A percentile compares a stretch with the other conserved stretches of the same genome.
Conservation (phyloP, 179 eudicot species). For the Spinacia oleracea region DNA sequence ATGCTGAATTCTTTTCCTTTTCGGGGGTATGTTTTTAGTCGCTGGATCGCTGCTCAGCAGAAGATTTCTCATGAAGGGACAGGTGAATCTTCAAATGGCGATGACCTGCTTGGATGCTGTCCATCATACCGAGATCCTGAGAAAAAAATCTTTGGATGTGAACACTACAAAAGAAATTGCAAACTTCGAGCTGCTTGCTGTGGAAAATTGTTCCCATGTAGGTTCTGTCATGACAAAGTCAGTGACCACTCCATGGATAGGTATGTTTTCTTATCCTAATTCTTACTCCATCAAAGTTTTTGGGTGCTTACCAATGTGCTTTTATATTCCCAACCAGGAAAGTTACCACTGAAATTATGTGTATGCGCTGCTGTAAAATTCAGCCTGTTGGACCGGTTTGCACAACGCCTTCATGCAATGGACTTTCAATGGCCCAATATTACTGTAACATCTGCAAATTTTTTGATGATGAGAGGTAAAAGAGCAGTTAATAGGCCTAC, state of each 20-base stretch:
- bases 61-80: slow-evolving; percentile 55
- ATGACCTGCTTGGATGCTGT: slow-evolving; percentile 55
- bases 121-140: slow-evolving; percentile 71
- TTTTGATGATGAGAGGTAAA: slow-evolving; percentile 88
- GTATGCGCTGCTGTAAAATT: slow-evolving; percentile 78
- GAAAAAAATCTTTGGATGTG: slow-evolving; percentile 69
- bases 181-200: slow-evolving; percentile 88
- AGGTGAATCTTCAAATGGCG: slow-evolving; percentile 52
- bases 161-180: slow-evolving; percentile 81
- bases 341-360: slow-evolving; percentile 92
- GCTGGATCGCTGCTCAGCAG: slow-evolving; percentile 98
- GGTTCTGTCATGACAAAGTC: slow-evolving; percentile 96
- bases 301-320: slow-evolving; percentile 11
- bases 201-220: slow-evolving; percentile 73
- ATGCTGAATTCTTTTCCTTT: slow-evolving; percentile 19
- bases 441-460: slow-evolving; percentile 86
- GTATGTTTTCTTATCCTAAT: slow-evolving; percentile 35
- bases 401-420: slow-evolving; percentile 77
- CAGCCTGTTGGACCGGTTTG: slow-evolving; percentile 88
- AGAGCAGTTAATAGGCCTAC: background rate
- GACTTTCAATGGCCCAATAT: slow-evolving; percentile 73
- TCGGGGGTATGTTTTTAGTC: slow-evolving; percentile 37
- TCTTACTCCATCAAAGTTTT: background rate
- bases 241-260: slow-evolving; percentile 98
- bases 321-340: slow-evolving; percentile 46